Evolutionary conservation across 2,329 filamentous ascomycete species (phyloP).

Genomic region (Blastomyces silverae): DNA sequence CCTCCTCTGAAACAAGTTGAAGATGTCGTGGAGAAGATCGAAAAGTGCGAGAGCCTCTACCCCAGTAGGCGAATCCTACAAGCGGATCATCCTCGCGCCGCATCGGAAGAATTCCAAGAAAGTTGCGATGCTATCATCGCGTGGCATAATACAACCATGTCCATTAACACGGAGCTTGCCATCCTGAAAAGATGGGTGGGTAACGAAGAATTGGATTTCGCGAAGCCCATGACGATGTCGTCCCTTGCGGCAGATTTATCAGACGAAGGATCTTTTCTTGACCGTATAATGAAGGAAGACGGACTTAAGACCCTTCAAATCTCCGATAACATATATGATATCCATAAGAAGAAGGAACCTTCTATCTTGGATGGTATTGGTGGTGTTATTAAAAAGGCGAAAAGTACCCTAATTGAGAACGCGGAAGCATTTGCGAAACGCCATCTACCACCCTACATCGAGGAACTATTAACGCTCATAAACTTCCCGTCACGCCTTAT

Average conservation of each 20-base stretch:
- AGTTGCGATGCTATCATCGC: slow-evolving; percentile 84
- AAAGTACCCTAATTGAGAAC: slow-evolving; percentile 81
- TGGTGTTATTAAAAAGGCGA: slow-evolving; percentile 85
- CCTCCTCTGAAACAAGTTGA: slow-evolving; percentile 80
- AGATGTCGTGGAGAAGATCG: slow-evolving; percentile 83
- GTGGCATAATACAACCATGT: slow-evolving; percentile 94
- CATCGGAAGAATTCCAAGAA: slow-evolving; percentile 68
- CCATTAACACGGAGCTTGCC: slow-evolving; percentile 89
- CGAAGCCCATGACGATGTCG: slow-evolving; percentile 62
- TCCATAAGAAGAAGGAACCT: slow-evolving; percentile 46
- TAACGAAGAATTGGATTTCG: slow-evolving; percentile 90
- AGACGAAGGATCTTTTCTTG: slow-evolving; percentile 89
- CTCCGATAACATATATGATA: slow-evolving; percentile 40
- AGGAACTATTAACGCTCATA: slow-evolving; percentile 90
- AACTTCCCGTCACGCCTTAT: slow-evolving; percentile 95
- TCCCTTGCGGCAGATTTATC: slow-evolving; percentile 65
- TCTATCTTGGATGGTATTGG: slow-evolving; percentile 82
- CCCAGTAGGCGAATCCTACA: slow-evolving; percentile 71
- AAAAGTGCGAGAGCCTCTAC: slow-evolving; percentile 79
- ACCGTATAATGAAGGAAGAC: slow-evolving; percentile 91
- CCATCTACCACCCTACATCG: slow-evolving; percentile 91
- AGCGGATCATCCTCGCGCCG: slow-evolving; percentile 65
- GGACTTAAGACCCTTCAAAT: slow-evolving; percentile 87
- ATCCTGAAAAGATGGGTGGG: slow-evolving; percentile 95
- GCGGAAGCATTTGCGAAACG: slow-evolving; percentile 76